Conservation (phyloP, 805 yeast species). For the Aciculoconidium aculeatum region DNA sequence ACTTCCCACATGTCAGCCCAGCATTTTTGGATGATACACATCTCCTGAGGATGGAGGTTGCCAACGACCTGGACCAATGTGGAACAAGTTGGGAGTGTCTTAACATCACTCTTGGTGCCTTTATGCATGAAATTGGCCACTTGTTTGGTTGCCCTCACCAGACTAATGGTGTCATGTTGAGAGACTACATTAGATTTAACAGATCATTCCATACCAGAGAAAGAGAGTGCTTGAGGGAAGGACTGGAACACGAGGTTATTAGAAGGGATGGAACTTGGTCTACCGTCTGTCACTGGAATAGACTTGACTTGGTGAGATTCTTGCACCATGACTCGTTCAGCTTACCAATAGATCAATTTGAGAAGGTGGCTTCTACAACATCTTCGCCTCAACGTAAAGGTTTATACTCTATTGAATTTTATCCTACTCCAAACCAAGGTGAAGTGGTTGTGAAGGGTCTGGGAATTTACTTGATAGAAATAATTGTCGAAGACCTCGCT, state of each 20-base stretch:
- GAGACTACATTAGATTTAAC: slow-evolving; percentile 78
- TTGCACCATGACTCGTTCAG: slow-evolving; percentile 76
- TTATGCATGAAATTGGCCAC: slow-evolving; percentile 94
- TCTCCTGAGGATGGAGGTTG: slow-evolving; percentile 64
- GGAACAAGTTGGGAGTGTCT: slow-evolving; percentile 88
- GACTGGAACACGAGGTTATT: slow-evolving; percentile 36
- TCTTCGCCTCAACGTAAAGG: slow-evolving; percentile 12
- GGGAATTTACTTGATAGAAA: slow-evolving; percentile 74
- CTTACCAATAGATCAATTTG: slow-evolving; percentile 55
- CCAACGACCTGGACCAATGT: slow-evolving; percentile 82
- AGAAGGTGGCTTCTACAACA: slow-evolving; percentile 30
- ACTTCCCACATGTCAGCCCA: slow-evolving; percentile 62
- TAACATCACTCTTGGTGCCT: slow-evolving; percentile 85
- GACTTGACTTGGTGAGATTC: slow-evolving; percentile 72
- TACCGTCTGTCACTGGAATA: slow-evolving; percentile 84
- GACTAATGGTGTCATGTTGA: slow-evolving; percentile 80
- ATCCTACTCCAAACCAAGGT: slow-evolving; percentile 15
- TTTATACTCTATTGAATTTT: slow-evolving; percentile 13
- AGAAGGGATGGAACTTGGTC: slow-evolving; percentile 38
- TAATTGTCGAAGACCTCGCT: slow-evolving; percentile 52
- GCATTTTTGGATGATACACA: slow-evolving; percentile 68
- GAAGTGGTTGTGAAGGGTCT: slow-evolving; percentile 36
- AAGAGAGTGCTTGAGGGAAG: slow-evolving; percentile 47
- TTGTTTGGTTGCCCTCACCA: slow-evolving; percentile 89
- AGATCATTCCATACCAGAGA: slow-evolving; percentile 78